Percentiles rank a stretch among this genome's conserved stretches.
Conservation (phyloP, 441 rosid genomes). For the Bocquillonia castaneifolia region DNA sequence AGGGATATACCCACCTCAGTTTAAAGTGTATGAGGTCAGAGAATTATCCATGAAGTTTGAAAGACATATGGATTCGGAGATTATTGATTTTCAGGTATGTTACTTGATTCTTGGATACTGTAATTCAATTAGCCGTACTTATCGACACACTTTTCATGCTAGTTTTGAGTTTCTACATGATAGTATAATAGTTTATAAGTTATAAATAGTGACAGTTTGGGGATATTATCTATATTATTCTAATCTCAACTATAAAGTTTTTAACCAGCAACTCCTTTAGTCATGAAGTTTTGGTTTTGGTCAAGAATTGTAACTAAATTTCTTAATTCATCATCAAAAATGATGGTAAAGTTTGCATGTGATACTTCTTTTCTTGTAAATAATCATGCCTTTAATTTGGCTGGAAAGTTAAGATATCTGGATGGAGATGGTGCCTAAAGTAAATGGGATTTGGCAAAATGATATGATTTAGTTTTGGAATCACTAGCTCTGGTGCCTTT, state of each 20-base stretch:
- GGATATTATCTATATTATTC: background rate
- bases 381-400: background rate
- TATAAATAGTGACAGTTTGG: constrained; percentile 3
- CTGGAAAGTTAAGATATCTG: background rate
- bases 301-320: background rate
- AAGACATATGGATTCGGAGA: constrained; percentile 78
- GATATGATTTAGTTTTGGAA: background rate
- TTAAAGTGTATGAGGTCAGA: constrained; percentile 76
- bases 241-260: background rate
- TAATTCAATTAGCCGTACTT: background rate
- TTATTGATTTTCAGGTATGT: constrained; percentile 72
- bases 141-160: background rate
- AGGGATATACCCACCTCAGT: constrained; percentile 90
- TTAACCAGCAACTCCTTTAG: too few species aligned
- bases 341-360: background rate
- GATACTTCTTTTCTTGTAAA: background rate
- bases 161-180: background rate
- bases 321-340: background rate
- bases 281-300: too few species aligned
- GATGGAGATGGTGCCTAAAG: background rate
- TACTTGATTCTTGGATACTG: background rate
- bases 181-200: too few species aligned
- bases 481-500: background rate
- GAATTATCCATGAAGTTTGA: constrained; percentile 81
- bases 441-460: background rate